Evolutionary conservation across 441 rosid species (phyloP), one percentile per base, ranked within the genome.

Genomic region (Pelargonium citronellum): DNA sequence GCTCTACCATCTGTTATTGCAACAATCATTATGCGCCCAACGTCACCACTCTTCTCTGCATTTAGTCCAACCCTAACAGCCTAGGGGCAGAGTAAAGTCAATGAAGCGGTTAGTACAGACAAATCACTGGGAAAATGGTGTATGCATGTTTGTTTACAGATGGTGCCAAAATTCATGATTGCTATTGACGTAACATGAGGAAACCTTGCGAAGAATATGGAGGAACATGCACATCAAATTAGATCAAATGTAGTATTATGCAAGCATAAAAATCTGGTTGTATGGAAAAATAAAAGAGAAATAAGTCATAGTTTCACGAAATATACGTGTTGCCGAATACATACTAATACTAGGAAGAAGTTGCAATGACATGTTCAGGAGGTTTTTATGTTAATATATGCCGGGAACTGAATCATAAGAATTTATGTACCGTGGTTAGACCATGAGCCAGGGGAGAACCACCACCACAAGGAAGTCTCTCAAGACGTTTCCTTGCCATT

Each of bases 361-460:
- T 27, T 27, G 30, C 30, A 27, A 27, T 27, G 30, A 51, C 10
- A 74, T 66, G 55, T 10, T 30, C 62, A 17, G 44, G 60, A 66
- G 20, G 13, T 53, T 68, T 27, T 27, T 49, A 6, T 12, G 46
- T 70, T 8, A 27, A 27, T 63, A 19, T 8, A 16, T 43, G 63
- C 69, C 37, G 71, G 11, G 30, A 62, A 68, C 47, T 13, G 63
- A 16, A 61, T 37, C 19, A 51, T 72, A 64, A 1, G 19, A 10
- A 72, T 73, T 58, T 73, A 82, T 87, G 71, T 86, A 95, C 99
- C 81, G 89, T 89, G 37, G 98, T 90, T 74, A 95, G 87, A 78
- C 99, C 99, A 76, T 95, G 99, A 73, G 99, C 99, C 37, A 95
- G 82, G 67, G 99, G 99, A 69, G 99, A 95, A 79, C 98, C 99